phyloP scores from a whole-genome alignment of 139 green algal genomes.

The Micractinium conductrix region DNA sequence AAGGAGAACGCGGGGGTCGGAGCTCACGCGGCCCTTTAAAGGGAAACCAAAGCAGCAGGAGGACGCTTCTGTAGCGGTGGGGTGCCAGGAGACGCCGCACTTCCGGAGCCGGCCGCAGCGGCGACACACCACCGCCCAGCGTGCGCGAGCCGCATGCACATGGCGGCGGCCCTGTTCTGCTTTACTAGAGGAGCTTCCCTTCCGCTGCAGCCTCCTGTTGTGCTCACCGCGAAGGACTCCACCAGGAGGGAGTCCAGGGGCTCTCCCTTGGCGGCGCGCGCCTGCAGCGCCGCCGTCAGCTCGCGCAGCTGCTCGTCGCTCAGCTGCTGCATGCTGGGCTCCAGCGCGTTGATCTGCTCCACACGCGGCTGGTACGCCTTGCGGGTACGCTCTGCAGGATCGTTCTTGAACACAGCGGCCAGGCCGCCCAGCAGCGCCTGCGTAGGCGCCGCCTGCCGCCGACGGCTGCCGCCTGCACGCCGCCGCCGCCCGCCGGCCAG shows the following conservation, averaged over 20 bases:
- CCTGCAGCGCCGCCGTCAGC: constrained; percentile 85
- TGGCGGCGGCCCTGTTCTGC: no score
- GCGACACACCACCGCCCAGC: no score
- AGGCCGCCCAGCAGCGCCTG: constrained; percentile 49
- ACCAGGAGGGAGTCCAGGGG: constrained; percentile 85
- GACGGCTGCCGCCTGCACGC: background rate
- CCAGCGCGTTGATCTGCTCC: constrained; percentile 89
- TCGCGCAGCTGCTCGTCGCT: constrained; percentile 82
- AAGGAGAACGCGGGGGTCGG: background rate
- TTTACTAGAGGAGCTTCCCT: no score
- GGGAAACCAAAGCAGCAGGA: no score
- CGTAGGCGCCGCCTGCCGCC: background rate
- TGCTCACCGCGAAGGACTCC: constrained; percentile 85
- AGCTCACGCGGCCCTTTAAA: background rate
- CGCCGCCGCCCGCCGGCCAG: background rate
- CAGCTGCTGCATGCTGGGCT: constrained; percentile 77
- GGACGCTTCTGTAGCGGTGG: no score
- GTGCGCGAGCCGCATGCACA: no score
- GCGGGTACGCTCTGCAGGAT: constrained; percentile 46
- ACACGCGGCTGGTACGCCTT: constrained; percentile 66
- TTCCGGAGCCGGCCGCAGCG: no score
- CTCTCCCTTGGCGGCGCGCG: constrained; percentile 66
- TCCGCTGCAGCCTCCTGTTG: no score
- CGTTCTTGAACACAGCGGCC: constrained; percentile 39
- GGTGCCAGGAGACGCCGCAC: no score